Conservation (phyloP, 257 asterid species). For the Jacaranda copaia region DNA sequence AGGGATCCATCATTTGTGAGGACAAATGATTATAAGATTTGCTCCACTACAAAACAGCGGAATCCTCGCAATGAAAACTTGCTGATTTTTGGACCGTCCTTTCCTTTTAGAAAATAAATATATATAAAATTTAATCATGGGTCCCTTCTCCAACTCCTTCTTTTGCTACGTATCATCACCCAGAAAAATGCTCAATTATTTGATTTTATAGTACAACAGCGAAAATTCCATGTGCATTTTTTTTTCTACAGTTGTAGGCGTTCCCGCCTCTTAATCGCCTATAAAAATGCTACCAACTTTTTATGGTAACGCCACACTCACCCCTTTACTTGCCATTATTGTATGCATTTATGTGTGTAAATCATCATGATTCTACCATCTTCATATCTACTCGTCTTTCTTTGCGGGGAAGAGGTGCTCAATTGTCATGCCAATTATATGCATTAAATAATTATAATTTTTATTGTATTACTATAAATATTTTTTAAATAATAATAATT, state of each 20-base stretch:
- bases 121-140: slow-evolving; percentile 19
- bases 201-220: not conserved
- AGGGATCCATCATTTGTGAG: slow-evolving; percentile 23
- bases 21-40: slow-evolving; percentile 5
- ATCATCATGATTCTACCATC: too few relatives aligned
- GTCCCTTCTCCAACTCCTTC: slow-evolving; percentile 23
- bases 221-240: not conserved
- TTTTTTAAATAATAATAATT: too few relatives aligned
- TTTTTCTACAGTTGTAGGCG: too few relatives aligned
- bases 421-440: too few relatives aligned
- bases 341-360: too few relatives aligned
- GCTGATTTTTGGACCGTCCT: slow-evolving; percentile 64
- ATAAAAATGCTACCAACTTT: not conserved
- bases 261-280: not conserved
- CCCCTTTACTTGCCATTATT: too few relatives aligned
- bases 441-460: too few relatives aligned
- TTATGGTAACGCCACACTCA: not conserved
- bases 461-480: too few relatives aligned
- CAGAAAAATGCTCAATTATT: slow-evolving; percentile 12
- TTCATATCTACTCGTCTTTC: too few relatives aligned
- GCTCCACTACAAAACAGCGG: slow-evolving; percentile 51
- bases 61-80: slow-evolving; percentile 81
- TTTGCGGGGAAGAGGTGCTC: too few relatives aligned
- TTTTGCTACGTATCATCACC: slow-evolving; percentile 22
- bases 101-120: slow-evolving; percentile 11